These are phyloP conservation scores for Phyllosticta citriasiana DNA, from an alignment of 2,329 filamentous ascomycete genomes.

Conservation along the genomic window DNA sequence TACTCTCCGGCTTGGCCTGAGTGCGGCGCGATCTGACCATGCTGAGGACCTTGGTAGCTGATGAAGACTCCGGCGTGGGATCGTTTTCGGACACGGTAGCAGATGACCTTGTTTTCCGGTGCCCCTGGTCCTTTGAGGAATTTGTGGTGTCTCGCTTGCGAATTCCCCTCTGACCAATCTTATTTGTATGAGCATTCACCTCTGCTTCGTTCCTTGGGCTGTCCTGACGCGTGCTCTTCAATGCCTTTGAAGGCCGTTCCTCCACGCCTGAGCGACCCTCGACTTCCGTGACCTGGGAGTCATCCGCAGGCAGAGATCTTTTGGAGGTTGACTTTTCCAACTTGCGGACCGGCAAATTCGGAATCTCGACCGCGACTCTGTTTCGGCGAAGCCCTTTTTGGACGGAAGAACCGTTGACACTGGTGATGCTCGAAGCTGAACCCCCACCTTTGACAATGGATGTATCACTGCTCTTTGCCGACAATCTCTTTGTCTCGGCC, in stretches of 20 bases:
- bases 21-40: constrained; percentile 2
- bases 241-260: background rate
- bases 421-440: background rate
- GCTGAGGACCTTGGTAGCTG: background rate
- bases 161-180: background rate
- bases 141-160: background rate
- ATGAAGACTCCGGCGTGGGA: background rate
- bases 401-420: background rate
- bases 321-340: background rate
- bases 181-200: background rate
- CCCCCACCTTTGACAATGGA: background rate
- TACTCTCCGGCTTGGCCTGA: background rate
- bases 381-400: background rate
- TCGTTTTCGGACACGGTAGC: background rate
- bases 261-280: background rate
- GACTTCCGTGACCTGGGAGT: background rate
- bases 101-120: background rate
- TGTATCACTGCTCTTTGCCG: background rate
- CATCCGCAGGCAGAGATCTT: background rate
- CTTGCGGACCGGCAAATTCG: background rate
- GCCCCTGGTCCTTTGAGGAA: background rate
- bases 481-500: background rate
- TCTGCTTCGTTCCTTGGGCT: background rate
- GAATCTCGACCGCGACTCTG: background rate
- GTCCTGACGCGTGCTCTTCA: background rate